Evolutionary conservation across 2,329 filamentous ascomycete species (phyloP), one percentile per base, ranked within the genome.

Genomic region (Albifimbria verrucaria): DNA sequence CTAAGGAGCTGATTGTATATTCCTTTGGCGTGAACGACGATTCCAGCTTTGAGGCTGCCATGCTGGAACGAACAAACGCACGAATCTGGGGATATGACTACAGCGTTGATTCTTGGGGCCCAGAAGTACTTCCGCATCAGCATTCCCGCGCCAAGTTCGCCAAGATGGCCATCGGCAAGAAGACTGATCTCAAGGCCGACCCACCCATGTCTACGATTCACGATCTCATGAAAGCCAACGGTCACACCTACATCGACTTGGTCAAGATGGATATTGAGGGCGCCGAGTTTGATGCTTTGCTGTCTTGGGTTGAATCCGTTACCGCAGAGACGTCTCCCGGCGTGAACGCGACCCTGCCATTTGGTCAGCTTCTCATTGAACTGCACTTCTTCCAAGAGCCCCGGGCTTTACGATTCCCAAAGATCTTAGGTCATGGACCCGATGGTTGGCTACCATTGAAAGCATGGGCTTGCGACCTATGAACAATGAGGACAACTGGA

Each of bases 201-300:
- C 70, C 70, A 21, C 68, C 65, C 7, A 63, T 65, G 50, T 71
- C 65, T 51, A 66, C 61, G 32, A 67, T 74, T 47, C 59, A 62
- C 45, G 69, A 72, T 44, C 54, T 73, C 28, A 72, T 73, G 68
- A 55, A 63, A 45, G 60, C 57, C 56, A 72, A 74, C 52, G 65
- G 67, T 7, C 70, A 73, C 52, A 61, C 66, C 23, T 71, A 70
- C 55, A 65, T 74, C 59, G 72, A 74, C 55, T 65, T 74, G 20
- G 51, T 73, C 36, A 73, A 73, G 58, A 72, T 73, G 54, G 71
- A 74, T 55, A 68, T 73, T 43, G 71, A 73, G 49, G 66, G 66
- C 4, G 55, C 59, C 12, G 71, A 73, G 53, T 73, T 68, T 51
- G 61, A 61, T 28, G 57, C 68, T 10, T 12, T 54, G 4, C 26